Base-by-base conservation (phyloP, 805 yeast genomes). In the Metschnikowia santaceciliae region DNA sequence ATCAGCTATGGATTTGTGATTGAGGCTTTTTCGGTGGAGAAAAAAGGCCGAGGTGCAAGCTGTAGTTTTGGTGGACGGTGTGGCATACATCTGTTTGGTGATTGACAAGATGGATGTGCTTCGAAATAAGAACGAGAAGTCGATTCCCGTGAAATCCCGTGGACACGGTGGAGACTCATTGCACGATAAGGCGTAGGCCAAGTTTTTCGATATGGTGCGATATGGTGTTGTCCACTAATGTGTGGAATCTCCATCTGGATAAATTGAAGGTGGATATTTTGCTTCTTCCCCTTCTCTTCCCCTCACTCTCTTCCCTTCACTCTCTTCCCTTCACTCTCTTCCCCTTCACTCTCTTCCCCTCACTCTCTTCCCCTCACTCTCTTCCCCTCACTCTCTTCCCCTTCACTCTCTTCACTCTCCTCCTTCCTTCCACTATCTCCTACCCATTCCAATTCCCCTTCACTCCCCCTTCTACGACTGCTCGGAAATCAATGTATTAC, bases 31-130 rank as follows among this genome's bases (percentile, higher is more conserved):
- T 81, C 88, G 20, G 77, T 88, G 15, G 96, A 84, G 51, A 78
- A 80, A 37, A 37, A 84, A 84, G 62, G 96, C 97, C 0, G 98
- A 92, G 61, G 80, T 92, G 22, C 98, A 96, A 3, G 98, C 98
- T 1, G 83, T 92, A 22, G 96, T 91, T 0, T 68, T 94, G 60
- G 90, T 94, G 67, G 97, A 94, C 61, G 99, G 98, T 19, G 81
- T 94, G 48, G 96, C 97, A 2, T 96, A 92, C 67, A 72, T 92
- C 22, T 92, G 99, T 68, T 74, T 90, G 46, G 77, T 94, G 19
- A 90, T 97, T 0, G 95, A 91, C 45, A 86, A 86, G 50, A 86
- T 91, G 83, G 91, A 97, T 0, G 82, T 90, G 23, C 63, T 92
- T 49, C 78, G 87, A 54, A 83, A 23, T 34, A 7, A 19, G 19